Evolutionary conservation across 257 asterid genomes (phyloP).

Genomic region (Linaria vulgaris): DNA sequence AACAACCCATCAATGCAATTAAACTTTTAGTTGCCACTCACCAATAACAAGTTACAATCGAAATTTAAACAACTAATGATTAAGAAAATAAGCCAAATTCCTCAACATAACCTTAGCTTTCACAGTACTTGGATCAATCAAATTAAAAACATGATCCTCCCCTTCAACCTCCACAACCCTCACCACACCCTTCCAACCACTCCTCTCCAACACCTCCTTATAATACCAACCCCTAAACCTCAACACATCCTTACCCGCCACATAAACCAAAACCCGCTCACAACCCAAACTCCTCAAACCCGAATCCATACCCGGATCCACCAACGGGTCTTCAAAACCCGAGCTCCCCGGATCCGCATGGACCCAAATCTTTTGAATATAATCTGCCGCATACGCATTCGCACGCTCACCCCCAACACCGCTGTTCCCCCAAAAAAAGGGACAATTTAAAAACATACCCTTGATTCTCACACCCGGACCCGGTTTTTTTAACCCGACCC

Average conservation of each 20-base stretch:
- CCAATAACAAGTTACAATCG: too few species aligned
- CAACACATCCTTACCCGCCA: constrained; percentile 41
- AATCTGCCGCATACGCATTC: not conserved
- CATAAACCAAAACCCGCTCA: constrained; percentile 35
- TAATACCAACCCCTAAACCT: constrained; percentile 40
- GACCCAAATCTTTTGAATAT: constrained; percentile 38
- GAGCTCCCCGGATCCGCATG: constrained; percentile 39
- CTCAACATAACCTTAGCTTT: constrained; percentile 28
- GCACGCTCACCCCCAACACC: constrained; percentile 41
- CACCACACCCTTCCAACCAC: constrained; percentile 42
- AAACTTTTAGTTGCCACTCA: too few species aligned
- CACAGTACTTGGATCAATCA: constrained; percentile 26
- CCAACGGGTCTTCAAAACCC: constrained; percentile 59
- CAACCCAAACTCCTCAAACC: constrained; percentile 30
- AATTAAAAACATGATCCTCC: constrained; percentile 37
- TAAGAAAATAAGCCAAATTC: constrained; percentile 35
- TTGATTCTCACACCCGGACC: constrained; percentile 21
- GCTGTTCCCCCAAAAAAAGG: constrained; percentile 58
- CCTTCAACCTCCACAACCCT: constrained; percentile 39
- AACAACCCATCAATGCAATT: too few species aligned
- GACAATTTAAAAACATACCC: constrained; percentile 58
- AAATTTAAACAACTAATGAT: not conserved
- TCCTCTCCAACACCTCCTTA: constrained; percentile 28
- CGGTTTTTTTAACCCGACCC: constrained; percentile 28
- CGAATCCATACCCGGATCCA: constrained; percentile 46